Percentiles rank a stretch among this genome's conserved stretches.
These are phyloP conservation scores for Fusarium sp. DNA, from an alignment of 2,329 filamentous ascomycete genomes.

Conservation along the genomic window DNA sequence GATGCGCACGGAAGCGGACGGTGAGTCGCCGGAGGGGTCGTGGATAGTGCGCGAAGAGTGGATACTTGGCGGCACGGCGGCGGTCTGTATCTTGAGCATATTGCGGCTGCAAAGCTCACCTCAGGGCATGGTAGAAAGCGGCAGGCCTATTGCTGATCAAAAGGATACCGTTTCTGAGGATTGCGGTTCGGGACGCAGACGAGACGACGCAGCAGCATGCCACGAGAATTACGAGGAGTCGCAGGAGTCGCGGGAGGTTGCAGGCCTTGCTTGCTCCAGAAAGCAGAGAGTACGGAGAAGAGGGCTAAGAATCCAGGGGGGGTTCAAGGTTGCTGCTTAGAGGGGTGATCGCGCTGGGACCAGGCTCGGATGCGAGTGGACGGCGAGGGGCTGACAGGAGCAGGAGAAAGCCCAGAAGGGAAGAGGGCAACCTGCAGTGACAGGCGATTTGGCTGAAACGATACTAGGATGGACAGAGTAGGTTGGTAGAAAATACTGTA, in stretches of 20 bases:
- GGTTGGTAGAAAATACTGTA: slow-evolving; percentile 1
- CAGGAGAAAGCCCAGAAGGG: slow-evolving; percentile 6
- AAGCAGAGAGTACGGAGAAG: slow-evolving; percentile 25
- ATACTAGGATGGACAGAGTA: slow-evolving; percentile 21
- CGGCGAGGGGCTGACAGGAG: slow-evolving; percentile 38
- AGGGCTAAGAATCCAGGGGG: slow-evolving; percentile 37
- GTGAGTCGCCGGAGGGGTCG: slow-evolving; percentile 48
- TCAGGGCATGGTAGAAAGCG: slow-evolving; percentile 52
- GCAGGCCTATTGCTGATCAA: slow-evolving; percentile 48
- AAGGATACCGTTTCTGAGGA: slow-evolving; percentile 31
- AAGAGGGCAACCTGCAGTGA: slow-evolving; percentile 12
- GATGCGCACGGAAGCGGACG: slow-evolving; percentile 46
- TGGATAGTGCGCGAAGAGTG: slow-evolving; percentile 48
- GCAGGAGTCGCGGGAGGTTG: slow-evolving; percentile 38
- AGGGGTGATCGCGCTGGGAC: slow-evolving; percentile 37
- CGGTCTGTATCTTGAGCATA: slow-evolving; percentile 49
- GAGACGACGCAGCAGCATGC: slow-evolving; percentile 36
- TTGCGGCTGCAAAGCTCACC: slow-evolving; percentile 49
- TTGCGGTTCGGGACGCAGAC: slow-evolving; percentile 27
- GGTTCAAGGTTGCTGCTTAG: slow-evolving; percentile 17
- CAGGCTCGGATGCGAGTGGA: slow-evolving; percentile 38
- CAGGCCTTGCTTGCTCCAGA: slow-evolving; percentile 30
- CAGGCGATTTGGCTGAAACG: slow-evolving; percentile 33
- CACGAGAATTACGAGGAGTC: slow-evolving; percentile 32
- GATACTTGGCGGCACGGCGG: slow-evolving; percentile 49